Conservation (phyloP, 2,329 filamentous ascomycete species). For the Rhynchosporium graminicola region DNA sequence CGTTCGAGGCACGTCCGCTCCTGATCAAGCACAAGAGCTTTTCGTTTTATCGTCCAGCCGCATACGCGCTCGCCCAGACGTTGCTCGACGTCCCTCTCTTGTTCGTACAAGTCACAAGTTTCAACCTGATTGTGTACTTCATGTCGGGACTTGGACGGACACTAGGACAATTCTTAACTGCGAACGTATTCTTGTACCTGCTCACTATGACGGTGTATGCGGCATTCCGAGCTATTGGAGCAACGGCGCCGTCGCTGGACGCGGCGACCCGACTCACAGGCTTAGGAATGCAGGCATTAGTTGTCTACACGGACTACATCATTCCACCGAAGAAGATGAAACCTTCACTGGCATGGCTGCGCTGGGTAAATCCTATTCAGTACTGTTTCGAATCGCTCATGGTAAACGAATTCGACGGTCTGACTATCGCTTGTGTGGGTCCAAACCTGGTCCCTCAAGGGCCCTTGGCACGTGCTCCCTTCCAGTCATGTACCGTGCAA, state of each 20-base stretch:
- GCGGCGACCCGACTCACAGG: background rate
- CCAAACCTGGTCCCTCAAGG: background rate
- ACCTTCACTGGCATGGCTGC: background rate
- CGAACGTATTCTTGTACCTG: background rate
- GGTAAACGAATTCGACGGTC: conserved; percentile 3
- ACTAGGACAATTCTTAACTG: background rate
- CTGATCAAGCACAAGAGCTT: conserved; percentile 5
- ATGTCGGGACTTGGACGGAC: background rate
- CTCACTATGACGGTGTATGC: background rate
- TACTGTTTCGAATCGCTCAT: conserved; percentile 2
- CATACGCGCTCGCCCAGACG: background rate
- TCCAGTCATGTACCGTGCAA: conserved; percentile 6
- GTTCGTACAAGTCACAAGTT: background rate
- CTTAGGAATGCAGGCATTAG: background rate
- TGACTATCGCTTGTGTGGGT: background rate
- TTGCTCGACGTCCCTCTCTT: conserved; percentile 1
- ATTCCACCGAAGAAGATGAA: background rate
- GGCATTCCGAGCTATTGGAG: background rate
- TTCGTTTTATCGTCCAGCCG: background rate
- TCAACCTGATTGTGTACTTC: conserved; percentile 1
- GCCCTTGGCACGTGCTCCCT: background rate
- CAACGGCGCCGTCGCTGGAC: background rate
- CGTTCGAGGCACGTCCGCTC: background rate
- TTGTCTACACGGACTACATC: background rate
- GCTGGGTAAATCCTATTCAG: background rate